phyloP scores from a whole-genome alignment of 257 asterid species.

The Knoxia roxburghii region DNA sequence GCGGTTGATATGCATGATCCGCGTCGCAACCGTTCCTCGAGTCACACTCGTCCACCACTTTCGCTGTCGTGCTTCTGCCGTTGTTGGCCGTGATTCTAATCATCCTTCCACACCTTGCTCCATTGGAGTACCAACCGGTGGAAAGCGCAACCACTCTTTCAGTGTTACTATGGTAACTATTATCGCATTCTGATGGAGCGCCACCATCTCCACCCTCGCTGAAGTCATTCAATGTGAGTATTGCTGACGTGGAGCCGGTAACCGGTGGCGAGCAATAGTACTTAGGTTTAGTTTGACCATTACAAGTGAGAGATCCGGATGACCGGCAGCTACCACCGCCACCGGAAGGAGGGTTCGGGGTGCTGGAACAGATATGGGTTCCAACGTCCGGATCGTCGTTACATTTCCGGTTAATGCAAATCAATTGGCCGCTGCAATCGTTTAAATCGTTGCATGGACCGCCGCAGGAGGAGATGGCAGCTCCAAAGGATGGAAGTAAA shows the following conservation, averaged over 20 bases:
- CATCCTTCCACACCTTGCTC: conserved; percentile 26
- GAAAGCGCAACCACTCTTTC: conserved; percentile 45
- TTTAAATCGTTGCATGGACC: conserved; percentile 21
- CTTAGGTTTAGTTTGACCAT: conserved; percentile 10
- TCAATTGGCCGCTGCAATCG: conserved; percentile 30
- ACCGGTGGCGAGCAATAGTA: conserved; percentile 38
- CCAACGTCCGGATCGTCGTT: conserved; percentile 34
- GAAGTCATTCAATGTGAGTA: conserved; percentile 38
- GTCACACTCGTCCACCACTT: conserved; percentile 59
- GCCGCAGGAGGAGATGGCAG: conserved; percentile 25
- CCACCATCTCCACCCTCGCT: conserved; percentile 44
- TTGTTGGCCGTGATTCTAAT: conserved; percentile 25
- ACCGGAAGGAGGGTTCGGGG: conserved; percentile 14
- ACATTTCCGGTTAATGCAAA: conserved; percentile 29
- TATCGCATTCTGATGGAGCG: conserved; percentile 35
- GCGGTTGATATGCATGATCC: conserved; percentile 34
- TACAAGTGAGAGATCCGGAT: conserved; percentile 27
- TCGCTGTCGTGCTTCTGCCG: conserved; percentile 45
- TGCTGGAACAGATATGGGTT: conserved; percentile 10
- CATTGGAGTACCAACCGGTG: conserved; percentile 35
- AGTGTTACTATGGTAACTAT: conserved; percentile 20
- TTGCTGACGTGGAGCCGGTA: conserved; percentile 30
- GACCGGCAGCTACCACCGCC: conserved; percentile 14
- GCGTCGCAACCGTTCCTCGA: conserved; percentile 38
- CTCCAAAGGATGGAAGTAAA: background rate